phyloP scores from a whole-genome alignment of 2,329 filamentous ascomycete genomes.

The Colletotrichum echinochloae region DNA sequence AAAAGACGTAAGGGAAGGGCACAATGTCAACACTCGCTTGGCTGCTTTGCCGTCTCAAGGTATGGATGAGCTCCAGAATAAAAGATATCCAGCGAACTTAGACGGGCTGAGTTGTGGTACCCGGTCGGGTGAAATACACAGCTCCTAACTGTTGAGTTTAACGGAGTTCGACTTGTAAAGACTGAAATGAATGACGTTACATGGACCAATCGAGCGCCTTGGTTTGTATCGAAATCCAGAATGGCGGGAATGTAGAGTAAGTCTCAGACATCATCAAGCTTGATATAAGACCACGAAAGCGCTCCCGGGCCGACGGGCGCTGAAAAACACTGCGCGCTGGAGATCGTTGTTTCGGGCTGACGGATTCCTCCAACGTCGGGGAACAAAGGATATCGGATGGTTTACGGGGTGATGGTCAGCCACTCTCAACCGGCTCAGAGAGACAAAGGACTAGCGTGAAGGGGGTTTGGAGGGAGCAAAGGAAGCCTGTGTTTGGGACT shows the following conservation, averaged over 20 bases:
- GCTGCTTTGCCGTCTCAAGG: not conserved
- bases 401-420: conserved; percentile 17
- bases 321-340: not conserved
- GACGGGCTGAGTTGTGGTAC: conserved; percentile 3
- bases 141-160: not conserved
- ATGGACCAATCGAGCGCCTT: conserved; percentile 6
- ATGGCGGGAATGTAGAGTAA: not conserved
- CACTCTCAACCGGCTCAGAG: not conserved
- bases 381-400: conserved; percentile 26
- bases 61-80: not conserved
- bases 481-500: conserved; percentile 24
- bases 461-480: not conserved
- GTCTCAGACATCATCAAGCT: conserved; percentile 3
- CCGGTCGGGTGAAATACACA: not conserved
- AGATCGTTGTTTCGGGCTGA: not conserved
- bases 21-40: conserved; percentile 1
- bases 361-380: not conserved
- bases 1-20: not conserved
- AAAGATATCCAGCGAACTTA: not conserved
- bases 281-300: conserved; percentile 21
- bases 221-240: not conserved
- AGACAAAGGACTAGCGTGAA: conserved; percentile 26
- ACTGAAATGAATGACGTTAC: not conserved
- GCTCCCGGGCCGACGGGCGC: not conserved
- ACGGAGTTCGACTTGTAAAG: no score